Evolutionary conservation across 2,329 filamentous ascomycete species (phyloP), one percentile per base, ranked within the genome.

Genomic region (Botryosphaeria dothidea): DNA sequence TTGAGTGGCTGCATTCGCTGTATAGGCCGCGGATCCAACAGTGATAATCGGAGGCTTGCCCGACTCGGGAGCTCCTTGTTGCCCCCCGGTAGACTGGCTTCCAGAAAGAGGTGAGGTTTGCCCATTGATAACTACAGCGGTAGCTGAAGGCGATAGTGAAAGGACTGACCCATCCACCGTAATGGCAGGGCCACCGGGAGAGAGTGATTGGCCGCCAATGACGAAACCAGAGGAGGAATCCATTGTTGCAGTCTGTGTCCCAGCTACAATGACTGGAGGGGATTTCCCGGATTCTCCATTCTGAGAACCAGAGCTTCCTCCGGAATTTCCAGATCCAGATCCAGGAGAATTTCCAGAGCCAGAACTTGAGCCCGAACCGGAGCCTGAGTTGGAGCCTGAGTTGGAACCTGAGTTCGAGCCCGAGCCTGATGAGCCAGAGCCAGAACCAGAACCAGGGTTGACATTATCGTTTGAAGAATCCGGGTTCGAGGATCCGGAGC

Each of bases 1-100:
- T 45, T 82, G 80, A 0, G 80, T 82, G 3, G 79, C 79, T 36
- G 80, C 79, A 68, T 82, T 82, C 1, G 77, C 78, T 1, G 79
- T 81, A 31, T 79, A 73, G 1, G 73, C 77, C 1, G 73, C 70
- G 0, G 73, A 73, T 13, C 79, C 80, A 21, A 83, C 69, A 1
- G 77, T 81, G 38, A 82, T 65, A 7, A 81, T 65, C 15, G 76
- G 76, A 31, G 52, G 62, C 6, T 41, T 58, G 25, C 56, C 56
- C 11, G 46, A 27, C 27, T 60, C 56, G 5, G 61, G 36, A 9
- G 49, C 25, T 25, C 48, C 61, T 48, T 23, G 74, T 70, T n/a
- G 71, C 66, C 21, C 66, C 9, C 23, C 23, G 8, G 65, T 21
- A 3, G 63, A 25, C n/a, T 65, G 69, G 27, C 8, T 34, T 17